Evolutionary conservation across 495 filamentous ascomycete genomes (phyloP).

Genomic region (Penicillium atrosanguineum): DNA sequence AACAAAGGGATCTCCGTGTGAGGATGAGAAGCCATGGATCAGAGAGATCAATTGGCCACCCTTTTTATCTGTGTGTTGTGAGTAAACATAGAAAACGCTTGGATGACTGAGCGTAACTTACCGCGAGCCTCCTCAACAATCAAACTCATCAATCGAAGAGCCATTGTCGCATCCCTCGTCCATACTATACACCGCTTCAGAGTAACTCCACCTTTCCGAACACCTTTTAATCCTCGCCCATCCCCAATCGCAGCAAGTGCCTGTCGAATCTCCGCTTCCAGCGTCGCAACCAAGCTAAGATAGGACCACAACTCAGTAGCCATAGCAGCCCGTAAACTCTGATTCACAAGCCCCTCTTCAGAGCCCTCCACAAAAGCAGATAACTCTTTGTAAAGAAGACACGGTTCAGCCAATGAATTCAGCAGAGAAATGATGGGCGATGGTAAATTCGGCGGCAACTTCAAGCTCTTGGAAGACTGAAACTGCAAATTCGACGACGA

Average conservation of each 20-base stretch:
- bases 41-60: constrained; percentile 92
- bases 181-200: constrained; percentile 95
- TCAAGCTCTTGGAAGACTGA: constrained; percentile 57
- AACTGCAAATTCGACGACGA: constrained; percentile 84
- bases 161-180: constrained; percentile 97
- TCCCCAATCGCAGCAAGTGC: constrained; percentile 67
- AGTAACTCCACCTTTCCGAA: constrained; percentile 89
- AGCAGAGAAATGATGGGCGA: constrained; percentile 83
- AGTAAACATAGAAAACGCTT: constrained; percentile 8
- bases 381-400: constrained; percentile 79
- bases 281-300: constrained; percentile 83
- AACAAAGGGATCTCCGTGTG: constrained; percentile 94
- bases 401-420: constrained; percentile 89
- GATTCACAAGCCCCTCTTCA: constrained; percentile 74
- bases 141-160: constrained; percentile 86
- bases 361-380: constrained; percentile 73
- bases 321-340: constrained; percentile 90
- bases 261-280: constrained; percentile 90
- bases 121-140: constrained; percentile 88
- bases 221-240: constrained; percentile 57
- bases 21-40: constrained; percentile 89
- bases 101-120: constrained; percentile 29
- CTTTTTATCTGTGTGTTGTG: constrained; percentile 57
- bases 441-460: constrained; percentile 75
- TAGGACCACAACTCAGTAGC: constrained; percentile 84